These are phyloP conservation scores for Stevia rebaudiana DNA, from an alignment of 140 eudicot genomes.

Conservation along the genomic window DNA sequence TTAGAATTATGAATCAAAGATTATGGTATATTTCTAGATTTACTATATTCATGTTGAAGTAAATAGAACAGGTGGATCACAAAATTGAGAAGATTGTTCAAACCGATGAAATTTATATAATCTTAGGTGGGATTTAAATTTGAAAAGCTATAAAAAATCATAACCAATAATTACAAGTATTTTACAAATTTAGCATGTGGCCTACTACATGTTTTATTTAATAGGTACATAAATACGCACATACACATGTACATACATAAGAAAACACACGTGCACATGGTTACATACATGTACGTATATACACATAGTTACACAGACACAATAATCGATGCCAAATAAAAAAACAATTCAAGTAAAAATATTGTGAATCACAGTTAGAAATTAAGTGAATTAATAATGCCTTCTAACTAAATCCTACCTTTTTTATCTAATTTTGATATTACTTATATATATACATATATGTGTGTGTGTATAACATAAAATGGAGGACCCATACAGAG, in stretches of 20 bases:
- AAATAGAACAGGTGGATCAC: background rate
- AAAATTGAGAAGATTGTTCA: background rate
- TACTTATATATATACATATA: too few species aligned
- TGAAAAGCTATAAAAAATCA: background rate
- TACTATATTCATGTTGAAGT: background rate
- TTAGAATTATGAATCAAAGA: constrained; percentile 13
- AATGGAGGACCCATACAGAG: too few species aligned
- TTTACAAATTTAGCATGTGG: background rate
- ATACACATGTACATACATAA: background rate
- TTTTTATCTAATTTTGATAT: too few species aligned
- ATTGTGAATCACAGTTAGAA: background rate
- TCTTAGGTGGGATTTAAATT: background rate
- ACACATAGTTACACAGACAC: background rate
- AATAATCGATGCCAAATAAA: background rate
- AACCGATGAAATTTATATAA: background rate
- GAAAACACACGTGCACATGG: too few species aligned
- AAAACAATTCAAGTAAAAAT: background rate
- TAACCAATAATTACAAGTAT: background rate
- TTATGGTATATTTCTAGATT: background rate
- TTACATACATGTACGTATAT: too few species aligned
- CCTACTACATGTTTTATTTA: background rate
- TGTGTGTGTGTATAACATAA: too few species aligned
- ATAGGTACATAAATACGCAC: constrained; percentile 4
- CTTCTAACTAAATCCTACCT: background rate
- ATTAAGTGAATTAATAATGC: background rate